A percentile compares a stretch with the other conserved stretches of the same genome.
Conservation (phyloP, 805 yeast genomes). For the Hanseniaspora guilliermondii region DNA sequence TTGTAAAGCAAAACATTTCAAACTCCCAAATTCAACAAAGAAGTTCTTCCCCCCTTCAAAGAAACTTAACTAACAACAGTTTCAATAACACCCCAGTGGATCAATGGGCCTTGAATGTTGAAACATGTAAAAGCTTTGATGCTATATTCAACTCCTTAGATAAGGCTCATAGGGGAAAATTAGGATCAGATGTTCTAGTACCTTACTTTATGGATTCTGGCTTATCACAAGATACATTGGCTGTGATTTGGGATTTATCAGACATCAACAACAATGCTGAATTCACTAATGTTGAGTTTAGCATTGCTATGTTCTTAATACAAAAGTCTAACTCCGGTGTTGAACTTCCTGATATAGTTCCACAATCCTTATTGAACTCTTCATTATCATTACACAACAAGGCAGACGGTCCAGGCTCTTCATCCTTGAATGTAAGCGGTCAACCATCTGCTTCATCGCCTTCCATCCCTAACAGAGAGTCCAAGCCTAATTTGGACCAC, state of each 20-base stretch:
- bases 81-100: conserved; percentile 34
- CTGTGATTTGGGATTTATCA: conserved; percentile 87
- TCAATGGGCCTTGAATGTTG: conserved; percentile 52
- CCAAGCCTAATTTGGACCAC: conserved; percentile 27
- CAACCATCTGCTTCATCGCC: background rate
- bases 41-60: conserved; percentile 21
- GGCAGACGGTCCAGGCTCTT: background rate
- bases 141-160: conserved; percentile 69
- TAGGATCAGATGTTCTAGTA: conserved; percentile 74
- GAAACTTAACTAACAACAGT: conserved; percentile 16
- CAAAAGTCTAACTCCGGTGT: conserved; percentile 71
- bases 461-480: conserved; percentile 29
- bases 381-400: conserved; percentile 23
- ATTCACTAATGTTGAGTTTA: conserved; percentile 70
- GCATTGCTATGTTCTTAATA: conserved; percentile 86
- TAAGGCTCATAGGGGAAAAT: conserved; percentile 44
- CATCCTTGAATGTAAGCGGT: conserved; percentile 21
- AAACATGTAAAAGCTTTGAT: conserved; percentile 67
- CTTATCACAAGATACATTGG: conserved; percentile 70
- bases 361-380: conserved; percentile 42
- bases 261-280: conserved; percentile 78
- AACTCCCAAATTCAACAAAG: conserved; percentile 16
- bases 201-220: conserved; percentile 80
- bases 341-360: conserved; percentile 66
- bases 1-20: conserved; percentile 20